phyloP scores from a whole-genome alignment of 768 basidiomycete species.

The Pleurotus cornucopiae region DNA sequence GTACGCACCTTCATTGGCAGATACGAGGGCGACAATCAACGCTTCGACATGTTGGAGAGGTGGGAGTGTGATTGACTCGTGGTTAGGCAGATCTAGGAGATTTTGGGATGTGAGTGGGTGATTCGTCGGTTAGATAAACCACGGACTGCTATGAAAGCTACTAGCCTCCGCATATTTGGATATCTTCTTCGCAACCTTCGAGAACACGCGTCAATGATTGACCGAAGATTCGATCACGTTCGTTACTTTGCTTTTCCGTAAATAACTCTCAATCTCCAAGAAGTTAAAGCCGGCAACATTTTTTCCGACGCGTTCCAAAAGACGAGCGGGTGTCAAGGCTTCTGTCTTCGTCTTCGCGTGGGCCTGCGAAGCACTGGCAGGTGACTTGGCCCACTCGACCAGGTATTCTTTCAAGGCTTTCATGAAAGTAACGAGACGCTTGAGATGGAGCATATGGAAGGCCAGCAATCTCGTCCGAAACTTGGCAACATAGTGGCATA shows the following conservation, averaged over 20 bases:
- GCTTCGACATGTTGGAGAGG: conserved; percentile 79
- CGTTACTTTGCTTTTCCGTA: conserved; percentile 78
- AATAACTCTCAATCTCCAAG: conserved; percentile 76
- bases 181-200: conserved; percentile 71
- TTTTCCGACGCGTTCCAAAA: conserved; percentile 63
- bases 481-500: conserved; percentile 68
- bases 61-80: conserved; percentile 41
- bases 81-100: conserved; percentile 11
- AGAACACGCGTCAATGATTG: not conserved
- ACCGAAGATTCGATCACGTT: not conserved
- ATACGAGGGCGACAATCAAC: conserved; percentile 73
- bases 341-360: conserved; percentile 32
- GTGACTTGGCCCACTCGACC: conserved; percentile 46
- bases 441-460: conserved; percentile 71
- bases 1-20: conserved; percentile 63
- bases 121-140: not conserved
- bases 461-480: conserved; percentile 78
- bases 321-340: conserved; percentile 64
- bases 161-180: conserved; percentile 72
- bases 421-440: conserved; percentile 72
- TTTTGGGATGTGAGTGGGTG: no score
- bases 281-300: conserved; percentile 76
- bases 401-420: conserved; percentile 61
- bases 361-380: conserved; percentile 11
- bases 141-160: not conserved